Base-by-base conservation (phyloP, 2,329 filamentous ascomycete species). In the Biscogniauxia sp. region DNA sequence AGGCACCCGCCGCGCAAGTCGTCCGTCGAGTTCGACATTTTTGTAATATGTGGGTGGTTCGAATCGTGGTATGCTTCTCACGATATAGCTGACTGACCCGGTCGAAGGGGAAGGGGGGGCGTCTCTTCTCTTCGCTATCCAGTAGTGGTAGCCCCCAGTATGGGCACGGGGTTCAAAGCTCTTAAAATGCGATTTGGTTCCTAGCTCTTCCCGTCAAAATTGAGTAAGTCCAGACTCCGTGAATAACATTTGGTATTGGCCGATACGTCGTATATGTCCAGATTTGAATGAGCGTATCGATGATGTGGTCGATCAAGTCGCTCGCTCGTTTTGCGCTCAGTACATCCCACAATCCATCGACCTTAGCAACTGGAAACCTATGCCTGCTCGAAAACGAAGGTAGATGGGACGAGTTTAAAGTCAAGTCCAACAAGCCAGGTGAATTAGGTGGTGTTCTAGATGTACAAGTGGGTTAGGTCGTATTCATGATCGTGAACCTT, bases 1-100 rank as follows among this genome's bases (percentile, higher is more conserved):
- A 85, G 84, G 74, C 92, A 96, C 19, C 77, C 69, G 64, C 84
- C 86, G 45, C 63, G 66, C 8, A 61, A 15, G 20, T 58, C 55
- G 20, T 60, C 58, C 32, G 64, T 59, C 51, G 58, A 45, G 52
- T 65, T 67, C 17, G 57, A 57, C 66, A 71, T 66, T 49, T 55
- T 53, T 58, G 20, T 23, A 28, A 23, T 55, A 45, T 52, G 57
- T 19, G n/a, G 37, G 37, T 45, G 37, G 7, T 32, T n/a, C 15
- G 17, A 45, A 13, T n/a, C 7, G 5, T 45, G 11, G 15, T 45
- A 6, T n/a, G n/a, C 17, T 45, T 45, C 37, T 45, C 37, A 45
- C 37, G 37, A 45, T 45, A n/a, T 45, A n/a, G 37, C 15, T 6
- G 37, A 45, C 13, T 45, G 37, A 45, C 15, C 37, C 13, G 2